Evolutionary conservation across 108 stramenopile species (phyloP).

Genomic region (Fragilaria crotonensis): DNA sequence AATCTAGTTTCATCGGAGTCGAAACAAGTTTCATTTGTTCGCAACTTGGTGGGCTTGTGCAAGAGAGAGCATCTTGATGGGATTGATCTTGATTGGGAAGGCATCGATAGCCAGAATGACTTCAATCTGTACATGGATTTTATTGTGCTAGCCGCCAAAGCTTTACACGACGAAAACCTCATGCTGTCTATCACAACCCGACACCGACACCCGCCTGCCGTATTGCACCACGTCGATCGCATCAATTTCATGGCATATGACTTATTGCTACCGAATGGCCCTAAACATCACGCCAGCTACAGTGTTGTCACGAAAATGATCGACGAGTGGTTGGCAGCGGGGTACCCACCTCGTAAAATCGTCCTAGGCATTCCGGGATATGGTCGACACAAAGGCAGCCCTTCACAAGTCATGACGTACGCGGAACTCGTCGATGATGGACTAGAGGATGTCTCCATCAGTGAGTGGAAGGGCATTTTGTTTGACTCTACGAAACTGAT

Average conservation of each 20-base stretch:
- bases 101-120: constrained; percentile 20
- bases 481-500: constrained; percentile 43
- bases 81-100: constrained; percentile 47
- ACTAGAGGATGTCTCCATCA: neutral
- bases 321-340: neutral
- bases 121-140: constrained; percentile 27
- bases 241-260: constrained; percentile 75
- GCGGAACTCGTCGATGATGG: constrained; percentile 52
- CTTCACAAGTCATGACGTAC: constrained; percentile 50
- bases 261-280: constrained; percentile 19
- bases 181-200: constrained; percentile 6
- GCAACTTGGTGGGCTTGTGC: constrained; percentile 3
- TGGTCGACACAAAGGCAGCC: constrained; percentile 30
- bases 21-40: constrained; percentile 13
- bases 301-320: neutral
- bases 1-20: neutral
- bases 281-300: neutral
- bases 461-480: constrained; percentile 28
- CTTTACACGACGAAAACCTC: neutral
- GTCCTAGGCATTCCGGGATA: constrained; percentile 68
- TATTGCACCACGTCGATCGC: constrained; percentile 39
- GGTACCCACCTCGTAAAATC: constrained; percentile 38
- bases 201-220: constrained; percentile 12
- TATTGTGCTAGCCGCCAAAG: constrained; percentile 12
- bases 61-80: constrained; percentile 27